Base-by-base conservation (phyloP, 306 rosid species). In the Sicyos baderoa region DNA sequence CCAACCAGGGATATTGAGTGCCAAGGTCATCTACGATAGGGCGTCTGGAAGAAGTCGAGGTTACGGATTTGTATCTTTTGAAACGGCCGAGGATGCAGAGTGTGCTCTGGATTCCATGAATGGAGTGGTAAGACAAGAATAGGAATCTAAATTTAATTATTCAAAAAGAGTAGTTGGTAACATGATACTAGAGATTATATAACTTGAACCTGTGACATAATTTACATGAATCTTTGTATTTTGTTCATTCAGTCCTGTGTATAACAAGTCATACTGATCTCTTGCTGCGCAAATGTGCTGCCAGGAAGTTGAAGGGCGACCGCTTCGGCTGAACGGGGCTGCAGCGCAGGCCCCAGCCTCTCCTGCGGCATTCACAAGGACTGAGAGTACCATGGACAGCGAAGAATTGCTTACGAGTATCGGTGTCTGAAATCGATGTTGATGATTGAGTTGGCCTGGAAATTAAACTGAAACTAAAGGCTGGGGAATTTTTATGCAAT, bases 281-380 rank as follows among this genome's bases (percentile, higher is more conserved):
- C 8, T 16, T 71, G 47, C 25, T 16, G 7, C 54, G 68, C 52
- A 14, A 40, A 51, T 23, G 13, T 62, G 51, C 16, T 8, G 15
- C 37, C 70, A 93, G 99, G 99, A 86, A 78, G 83, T 90, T 72
- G 82, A 93, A 74, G 91, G 91, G 14, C 85, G 99, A 60, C 77
- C 88, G 0, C 75, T 93, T 73, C 84, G 96, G 72, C 75, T 93
- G 75, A 88, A 88, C 59, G 52, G 76, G 75, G 97, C 97, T 14
- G 60, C 79, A 18, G 81, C 58, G 9, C 83, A 76, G 71, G 69
- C 80, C 42, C 45, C 81, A 37, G 75, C 95, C 9, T 58, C 80
- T 16, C 72, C 83, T 12, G 65, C 53, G 37, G 16, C 37, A 18
- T 81, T 72, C 70, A 72, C 73, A 27, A 76, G 65, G 68, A 35